Base-by-base conservation (phyloP, 2,329 filamentous ascomycete species). In the Chrysosporium keratinophilum region DNA sequence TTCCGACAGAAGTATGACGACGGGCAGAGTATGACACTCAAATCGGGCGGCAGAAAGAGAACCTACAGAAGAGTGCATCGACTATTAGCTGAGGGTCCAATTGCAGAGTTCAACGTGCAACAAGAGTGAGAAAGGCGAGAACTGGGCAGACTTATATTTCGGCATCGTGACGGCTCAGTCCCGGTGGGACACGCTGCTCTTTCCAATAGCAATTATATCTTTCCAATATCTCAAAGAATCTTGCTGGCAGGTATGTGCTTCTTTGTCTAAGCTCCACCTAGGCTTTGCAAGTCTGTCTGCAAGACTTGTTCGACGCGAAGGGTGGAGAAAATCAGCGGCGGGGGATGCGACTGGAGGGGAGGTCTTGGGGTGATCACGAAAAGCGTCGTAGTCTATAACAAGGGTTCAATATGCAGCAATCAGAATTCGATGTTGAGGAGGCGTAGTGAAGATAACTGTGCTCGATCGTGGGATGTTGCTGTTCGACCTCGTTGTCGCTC, bases 21-120 rank as follows among this genome's bases (percentile, higher is more conserved):
- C 19, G 12, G 19, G 40, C 19, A 20, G 43, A 33, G 17, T 39
- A 44, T 45, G 42, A 50, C 39, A 23, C 54, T 44, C 58, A 57
- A 57, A 48, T 54, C 45, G 37, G 50, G 44, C 53, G 57, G 53
- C 9, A 51, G 53, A 45, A 14, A 28, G 47, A 51, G 45, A 60
- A 72, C 77, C 72, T 80, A 80, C 79, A 88, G 71, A 87, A 87
- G 80, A 87, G 84, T 88, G 67, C 65, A 72, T 47, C 45, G 54
- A 58, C 57, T 62, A 70, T 75, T 69, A 76, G 70, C 58, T 58
- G 52, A 15, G 11, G 43, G 53, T 35, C 55, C 49, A 52, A 44
- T n/a, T 7, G 2, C 15, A 20, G n/a, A 3, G 15, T n/a, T 45
- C 19, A 5, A 9, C 7, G 2, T n/a, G 15, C 14, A 15, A 5